These are phyloP conservation scores for Canavalia ensiformis DNA, from an alignment of 306 rosid species.

Conservation along the genomic window DNA sequence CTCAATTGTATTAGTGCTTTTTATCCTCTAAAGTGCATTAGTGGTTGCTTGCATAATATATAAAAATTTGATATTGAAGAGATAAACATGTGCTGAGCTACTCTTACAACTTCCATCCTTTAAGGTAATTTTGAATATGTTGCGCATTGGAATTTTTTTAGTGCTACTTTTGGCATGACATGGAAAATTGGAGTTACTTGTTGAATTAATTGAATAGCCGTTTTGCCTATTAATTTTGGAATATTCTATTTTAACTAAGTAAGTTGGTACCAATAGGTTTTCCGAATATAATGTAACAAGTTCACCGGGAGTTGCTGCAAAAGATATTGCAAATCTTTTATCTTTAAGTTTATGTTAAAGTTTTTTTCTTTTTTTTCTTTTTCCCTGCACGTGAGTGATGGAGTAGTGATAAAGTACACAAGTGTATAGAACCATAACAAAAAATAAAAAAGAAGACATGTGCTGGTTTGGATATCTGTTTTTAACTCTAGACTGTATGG, in stretches of 20 bases:
- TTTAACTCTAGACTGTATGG: conserved; percentile 15
- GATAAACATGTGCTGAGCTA: background rate
- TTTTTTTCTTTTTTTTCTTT: background rate
- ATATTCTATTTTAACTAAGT: background rate
- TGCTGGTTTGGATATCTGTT: background rate
- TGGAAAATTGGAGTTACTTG: conserved; percentile 27
- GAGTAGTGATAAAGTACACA: background rate
- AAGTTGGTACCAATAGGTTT: conserved; percentile 11
- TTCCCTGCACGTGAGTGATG: background rate
- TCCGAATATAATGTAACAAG: background rate
- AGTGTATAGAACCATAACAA: background rate
- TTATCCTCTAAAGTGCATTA: background rate
- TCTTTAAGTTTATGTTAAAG: conserved; percentile 16
- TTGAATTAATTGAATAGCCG: background rate
- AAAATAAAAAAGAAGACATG: background rate
- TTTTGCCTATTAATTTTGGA: conserved; percentile 21
- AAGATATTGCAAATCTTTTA: conserved; percentile 23
- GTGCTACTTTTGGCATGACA: conserved; percentile 22
- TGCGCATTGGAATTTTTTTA: conserved; percentile 14
- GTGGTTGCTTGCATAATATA: background rate
- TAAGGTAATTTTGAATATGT: conserved; percentile 39
- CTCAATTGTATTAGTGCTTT: too few species aligned
- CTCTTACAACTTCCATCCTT: conserved; percentile 1
- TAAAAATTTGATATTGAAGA: background rate
- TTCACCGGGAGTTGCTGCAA: conserved; percentile 29